Evolutionary conservation across 176 grass and related monocot genomes (phyloP).

Genomic region (Carex scoparia): DNA sequence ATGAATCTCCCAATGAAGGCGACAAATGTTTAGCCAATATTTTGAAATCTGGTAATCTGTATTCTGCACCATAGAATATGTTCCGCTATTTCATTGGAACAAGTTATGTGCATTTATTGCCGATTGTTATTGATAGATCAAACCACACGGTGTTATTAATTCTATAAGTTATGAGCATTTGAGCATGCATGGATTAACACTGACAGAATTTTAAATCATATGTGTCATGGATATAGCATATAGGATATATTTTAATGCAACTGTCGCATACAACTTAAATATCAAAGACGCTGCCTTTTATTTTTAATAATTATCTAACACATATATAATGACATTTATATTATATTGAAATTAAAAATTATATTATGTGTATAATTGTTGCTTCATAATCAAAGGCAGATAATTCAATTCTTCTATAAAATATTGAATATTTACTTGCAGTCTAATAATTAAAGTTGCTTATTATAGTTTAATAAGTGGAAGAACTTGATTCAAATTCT

Average conservation of each 20-base stretch:
- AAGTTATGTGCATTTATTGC: background rate
- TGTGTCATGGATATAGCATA: background rate
- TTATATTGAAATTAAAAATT: background rate
- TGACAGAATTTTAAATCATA: background rate
- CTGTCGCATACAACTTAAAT: background rate
- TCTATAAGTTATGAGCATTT: background rate
- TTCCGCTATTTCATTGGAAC: background rate
- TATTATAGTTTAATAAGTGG: no score
- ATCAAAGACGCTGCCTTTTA: background rate
- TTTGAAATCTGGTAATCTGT: background rate
- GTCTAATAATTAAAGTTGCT: no score
- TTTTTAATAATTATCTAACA: background rate
- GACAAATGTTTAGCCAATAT: background rate
- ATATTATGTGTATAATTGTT: no score
- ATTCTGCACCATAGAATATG: background rate
- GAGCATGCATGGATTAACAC: background rate
- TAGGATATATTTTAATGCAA: background rate
- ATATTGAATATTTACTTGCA: no score
- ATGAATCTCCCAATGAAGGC: background rate
- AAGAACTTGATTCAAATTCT: no score
- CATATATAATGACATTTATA: background rate
- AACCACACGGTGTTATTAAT: background rate
- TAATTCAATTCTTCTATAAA: no score
- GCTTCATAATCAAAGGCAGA: no score
- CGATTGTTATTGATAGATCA: background rate